phyloP scores from a whole-genome alignment of 148 eudicot species.

The Camellia lanceoleosa region DNA sequence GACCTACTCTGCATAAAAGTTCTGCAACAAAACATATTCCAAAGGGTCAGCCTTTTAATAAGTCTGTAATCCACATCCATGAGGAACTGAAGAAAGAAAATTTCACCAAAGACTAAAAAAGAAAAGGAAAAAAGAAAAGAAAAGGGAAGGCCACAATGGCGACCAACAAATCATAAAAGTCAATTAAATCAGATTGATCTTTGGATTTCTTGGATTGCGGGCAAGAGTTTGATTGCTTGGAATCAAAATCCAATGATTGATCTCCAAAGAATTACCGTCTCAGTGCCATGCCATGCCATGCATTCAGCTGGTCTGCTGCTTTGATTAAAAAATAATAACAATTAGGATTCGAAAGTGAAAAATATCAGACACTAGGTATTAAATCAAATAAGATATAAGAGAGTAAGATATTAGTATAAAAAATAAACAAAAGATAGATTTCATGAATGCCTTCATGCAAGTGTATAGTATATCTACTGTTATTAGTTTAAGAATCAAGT shows the following conservation, averaged over 20 bases:
- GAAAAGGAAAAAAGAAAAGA: not conserved
- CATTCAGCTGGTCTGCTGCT: conserved; percentile 31
- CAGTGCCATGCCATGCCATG: conserved; percentile 50
- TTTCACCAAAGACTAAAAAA: conserved; percentile 19
- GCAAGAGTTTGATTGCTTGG: conserved; percentile 25
- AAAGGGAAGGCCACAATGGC: conserved; percentile 32
- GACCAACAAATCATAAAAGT: conserved; percentile 59
- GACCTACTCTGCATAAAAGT: conserved; percentile 26
- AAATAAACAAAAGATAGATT: not conserved
- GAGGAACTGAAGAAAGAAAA: conserved; percentile 15
- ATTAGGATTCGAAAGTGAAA: conserved; percentile 20
- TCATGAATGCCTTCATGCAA: not conserved
- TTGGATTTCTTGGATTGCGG: conserved; percentile 14
- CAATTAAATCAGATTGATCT: conserved; percentile 42
- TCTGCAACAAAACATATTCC: conserved; percentile 15
- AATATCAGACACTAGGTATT: conserved; percentile 12
- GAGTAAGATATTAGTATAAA: too few species aligned
- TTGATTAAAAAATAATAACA: not conserved
- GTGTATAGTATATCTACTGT: not conserved
- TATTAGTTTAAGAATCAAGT: too few species aligned
- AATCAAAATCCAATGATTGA: conserved; percentile 63
- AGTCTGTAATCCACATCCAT: conserved; percentile 24
- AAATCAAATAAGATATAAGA: not conserved
- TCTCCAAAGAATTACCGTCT: conserved; percentile 42
- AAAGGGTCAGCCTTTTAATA: conserved; percentile 21